phyloP scores from a whole-genome alignment of 257 asterid species.

The Euphrasia confusa region DNA sequence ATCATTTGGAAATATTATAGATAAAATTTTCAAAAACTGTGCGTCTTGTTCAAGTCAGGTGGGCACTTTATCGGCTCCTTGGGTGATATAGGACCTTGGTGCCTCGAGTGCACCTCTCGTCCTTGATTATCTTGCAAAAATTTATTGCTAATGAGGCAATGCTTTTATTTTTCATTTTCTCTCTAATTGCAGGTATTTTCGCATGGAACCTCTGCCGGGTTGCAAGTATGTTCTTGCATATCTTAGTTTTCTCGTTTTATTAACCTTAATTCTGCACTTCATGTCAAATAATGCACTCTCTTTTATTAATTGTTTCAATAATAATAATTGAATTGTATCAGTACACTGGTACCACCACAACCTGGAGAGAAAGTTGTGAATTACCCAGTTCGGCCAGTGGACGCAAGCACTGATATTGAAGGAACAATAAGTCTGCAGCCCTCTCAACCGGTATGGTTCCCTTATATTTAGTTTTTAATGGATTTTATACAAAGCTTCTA shows the following conservation, averaged over 20 bases:
- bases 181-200: constrained; percentile 63
- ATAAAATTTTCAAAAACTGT: neutral
- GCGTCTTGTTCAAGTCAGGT: neutral
- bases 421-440: constrained; percentile 96
- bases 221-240: constrained; percentile 65
- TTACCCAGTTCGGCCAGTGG: constrained; percentile 94
- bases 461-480: constrained; percentile 17
- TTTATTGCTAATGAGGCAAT: constrained; percentile 15
- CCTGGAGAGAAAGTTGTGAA: constrained; percentile 90
- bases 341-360: constrained; percentile 81
- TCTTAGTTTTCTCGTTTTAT: constrained; percentile 1
- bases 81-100: neutral
- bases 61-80: neutral
- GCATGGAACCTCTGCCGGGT: constrained; percentile 93
- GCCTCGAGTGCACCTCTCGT: neutral
- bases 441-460: constrained; percentile 66
- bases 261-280: constrained; percentile 12
- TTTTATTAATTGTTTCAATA: constrained; percentile 8
- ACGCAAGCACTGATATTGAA: constrained; percentile 82
- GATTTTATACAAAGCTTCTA: constrained; percentile 13
- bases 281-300: constrained; percentile 8
- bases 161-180: constrained; percentile 11
- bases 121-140: neutral
- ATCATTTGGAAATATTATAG: neutral
- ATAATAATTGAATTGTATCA: constrained; percentile 35